Evolutionary conservation across 768 basidiomycete species (phyloP).

Genomic region (Mycena haematopus): DNA sequence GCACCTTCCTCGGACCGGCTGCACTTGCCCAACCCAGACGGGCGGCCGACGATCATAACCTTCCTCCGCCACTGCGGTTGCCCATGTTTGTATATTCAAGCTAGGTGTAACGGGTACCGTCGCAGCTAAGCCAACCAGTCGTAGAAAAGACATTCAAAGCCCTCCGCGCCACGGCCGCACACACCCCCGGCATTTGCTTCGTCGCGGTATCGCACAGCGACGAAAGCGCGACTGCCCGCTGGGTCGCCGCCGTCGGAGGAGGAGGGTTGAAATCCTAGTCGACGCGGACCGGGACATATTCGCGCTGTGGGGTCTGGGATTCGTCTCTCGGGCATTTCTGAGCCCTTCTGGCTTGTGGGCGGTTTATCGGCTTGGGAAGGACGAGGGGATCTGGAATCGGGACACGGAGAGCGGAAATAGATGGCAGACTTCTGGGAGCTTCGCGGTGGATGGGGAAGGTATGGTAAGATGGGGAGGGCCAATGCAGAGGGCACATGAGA

Average conservation of each 20-base stretch:
- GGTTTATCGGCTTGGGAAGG: slow-evolving; percentile 16
- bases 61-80: slow-evolving; percentile 23
- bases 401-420: slow-evolving; percentile 18
- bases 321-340: slow-evolving; percentile 17
- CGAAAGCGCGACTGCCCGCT: slow-evolving; percentile 6
- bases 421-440: slow-evolving; percentile 22
- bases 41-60: slow-evolving; percentile 11
- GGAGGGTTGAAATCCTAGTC: slow-evolving; percentile 8
- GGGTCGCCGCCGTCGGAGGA: slow-evolving; percentile 16
- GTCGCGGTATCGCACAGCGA: slow-evolving; percentile 24
- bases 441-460: slow-evolving; percentile 16
- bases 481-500: slow-evolving; percentile 13
- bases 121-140: not conserved
- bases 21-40: slow-evolving; percentile 2
- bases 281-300: slow-evolving; percentile 12
- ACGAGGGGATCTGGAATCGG: slow-evolving; percentile 20
- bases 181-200: slow-evolving; percentile 6
- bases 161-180: slow-evolving; percentile 2
- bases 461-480: slow-evolving; percentile 15
- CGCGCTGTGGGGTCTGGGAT: slow-evolving; percentile 19
- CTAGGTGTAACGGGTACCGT: not conserved
- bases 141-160: slow-evolving; percentile 22
- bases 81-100: slow-evolving; percentile 18
- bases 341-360: slow-evolving; percentile 14
- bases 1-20: slow-evolving; percentile 14